A percentile compares a stretch with the other conserved stretches of the same genome.
Conservation (phyloP, 495 filamentous ascomycete species). For the Penicillium daleae region DNA sequence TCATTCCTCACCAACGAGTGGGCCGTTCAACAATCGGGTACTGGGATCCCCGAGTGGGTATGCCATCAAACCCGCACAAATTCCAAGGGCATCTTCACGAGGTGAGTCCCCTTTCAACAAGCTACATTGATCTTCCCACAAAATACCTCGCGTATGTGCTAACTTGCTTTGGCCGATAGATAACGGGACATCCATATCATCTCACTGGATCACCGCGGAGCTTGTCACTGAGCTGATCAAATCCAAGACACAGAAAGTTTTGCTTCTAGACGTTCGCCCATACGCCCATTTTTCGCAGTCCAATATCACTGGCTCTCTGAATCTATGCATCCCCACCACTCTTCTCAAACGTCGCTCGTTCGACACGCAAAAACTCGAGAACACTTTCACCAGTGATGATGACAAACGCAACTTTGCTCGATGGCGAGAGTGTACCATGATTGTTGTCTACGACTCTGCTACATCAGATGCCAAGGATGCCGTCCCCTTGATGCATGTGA, state of each 20-base stretch:
- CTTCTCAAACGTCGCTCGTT: slow-evolving; percentile 89
- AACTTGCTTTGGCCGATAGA: background rate
- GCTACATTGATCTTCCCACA: background rate
- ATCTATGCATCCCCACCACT: slow-evolving; percentile 94
- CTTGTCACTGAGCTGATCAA: slow-evolving; percentile 71
- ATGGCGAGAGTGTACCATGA: slow-evolving; percentile 73
- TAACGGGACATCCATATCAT: slow-evolving; percentile 15
- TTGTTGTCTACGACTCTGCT: slow-evolving; percentile 84
- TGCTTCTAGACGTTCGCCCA: slow-evolving; percentile 88
- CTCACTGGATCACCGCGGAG: slow-evolving; percentile 61
- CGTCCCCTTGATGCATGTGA: slow-evolving; percentile 71
- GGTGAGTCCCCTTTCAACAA: slow-evolving; percentile 10
- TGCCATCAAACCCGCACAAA: slow-evolving; percentile 2
- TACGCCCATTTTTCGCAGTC: slow-evolving; percentile 78
- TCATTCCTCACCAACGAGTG: background rate
- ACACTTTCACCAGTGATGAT: slow-evolving; percentile 77
- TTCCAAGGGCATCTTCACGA: slow-evolving; percentile 4
- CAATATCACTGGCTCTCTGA: slow-evolving; percentile 77
- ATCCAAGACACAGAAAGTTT: slow-evolving; percentile 54
- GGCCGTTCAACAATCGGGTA: background rate
- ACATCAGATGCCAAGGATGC: slow-evolving; percentile 82
- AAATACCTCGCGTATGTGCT: slow-evolving; percentile 2
- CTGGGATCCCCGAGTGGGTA: slow-evolving; percentile 8
- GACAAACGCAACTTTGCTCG: slow-evolving; percentile 74
- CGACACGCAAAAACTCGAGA: slow-evolving; percentile 84